Percentiles rank a stretch among this genome's conserved stretches.
Evolutionary conservation across 352 stramenopile species (phyloP).

Genomic region (Pythium brachiatum): DNA sequence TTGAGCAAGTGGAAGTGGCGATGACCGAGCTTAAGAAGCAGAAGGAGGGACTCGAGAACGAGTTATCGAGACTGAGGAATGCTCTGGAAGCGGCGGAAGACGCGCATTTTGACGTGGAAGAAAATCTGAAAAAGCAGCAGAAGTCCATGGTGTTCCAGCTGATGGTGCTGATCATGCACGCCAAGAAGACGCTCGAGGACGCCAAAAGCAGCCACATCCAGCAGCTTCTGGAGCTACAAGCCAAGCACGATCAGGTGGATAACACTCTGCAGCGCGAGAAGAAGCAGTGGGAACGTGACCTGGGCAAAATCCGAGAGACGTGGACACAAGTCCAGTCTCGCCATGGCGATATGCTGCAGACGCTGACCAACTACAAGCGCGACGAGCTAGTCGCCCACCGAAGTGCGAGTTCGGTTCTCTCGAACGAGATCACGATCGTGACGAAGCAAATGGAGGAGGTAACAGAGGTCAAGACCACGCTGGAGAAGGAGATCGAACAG

Average conservation of each 20-base stretch:
- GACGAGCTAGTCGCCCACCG: slow-evolving; percentile 75
- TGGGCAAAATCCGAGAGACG: slow-evolving; percentile 27
- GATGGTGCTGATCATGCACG: slow-evolving; percentile 45
- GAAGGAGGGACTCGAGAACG: slow-evolving; percentile 64
- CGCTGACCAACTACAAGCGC: slow-evolving; percentile 77
- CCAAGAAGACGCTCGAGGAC: slow-evolving; percentile 31
- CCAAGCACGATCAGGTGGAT: slow-evolving; percentile 22
- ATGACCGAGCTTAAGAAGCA: slow-evolving; percentile 72
- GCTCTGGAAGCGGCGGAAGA: slow-evolving; percentile 75
- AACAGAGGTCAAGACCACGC: slow-evolving; percentile 44
- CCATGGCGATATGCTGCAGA: slow-evolving; percentile 64
- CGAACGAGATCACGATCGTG: slow-evolving; percentile 74
- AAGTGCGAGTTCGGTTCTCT: slow-evolving; percentile 64
- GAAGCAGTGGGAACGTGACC: slow-evolving; percentile 30
- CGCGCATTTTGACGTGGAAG: slow-evolving; percentile 61
- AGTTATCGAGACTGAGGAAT: slow-evolving; percentile 45
- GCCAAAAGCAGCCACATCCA: slow-evolving; percentile 16
- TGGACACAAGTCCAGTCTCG: slow-evolving; percentile 39
- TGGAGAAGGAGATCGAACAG: slow-evolving; percentile 59
- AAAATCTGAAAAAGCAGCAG: slow-evolving; percentile 52
- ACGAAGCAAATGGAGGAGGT: slow-evolving; percentile 77
- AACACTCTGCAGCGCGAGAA: slow-evolving; percentile 35
- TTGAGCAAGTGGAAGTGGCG: slow-evolving; percentile 69
- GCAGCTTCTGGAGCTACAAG: slow-evolving; percentile 20
- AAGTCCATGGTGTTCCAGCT: slow-evolving; percentile 58